Evolutionary conservation across 371 early-diverging fungal species (phyloP).

Genomic region (Mortierella sp.): DNA sequence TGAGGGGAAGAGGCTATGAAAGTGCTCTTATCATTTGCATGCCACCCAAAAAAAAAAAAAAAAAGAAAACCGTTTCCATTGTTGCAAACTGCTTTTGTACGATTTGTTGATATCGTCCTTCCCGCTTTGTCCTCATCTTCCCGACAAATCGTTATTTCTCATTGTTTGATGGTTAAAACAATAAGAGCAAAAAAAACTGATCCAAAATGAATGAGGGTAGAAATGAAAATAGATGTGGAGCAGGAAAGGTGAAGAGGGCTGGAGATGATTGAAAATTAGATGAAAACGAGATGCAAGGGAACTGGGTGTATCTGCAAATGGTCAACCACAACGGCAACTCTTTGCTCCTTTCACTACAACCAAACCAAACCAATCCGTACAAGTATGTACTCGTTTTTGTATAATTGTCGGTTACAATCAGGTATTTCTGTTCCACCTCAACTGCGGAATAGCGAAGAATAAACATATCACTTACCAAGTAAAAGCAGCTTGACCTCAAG

Average conservation of each 20-base stretch:
- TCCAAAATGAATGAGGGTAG: too few relatives aligned
- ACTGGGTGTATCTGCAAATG: not conserved
- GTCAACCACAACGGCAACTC: not conserved
- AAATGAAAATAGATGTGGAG: slow-evolving; percentile 1
- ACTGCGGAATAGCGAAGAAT: too few relatives aligned
- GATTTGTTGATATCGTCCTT: not conserved
- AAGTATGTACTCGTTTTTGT: too few relatives aligned
- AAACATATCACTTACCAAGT: slow-evolving; percentile 27
- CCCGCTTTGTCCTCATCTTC: not conserved
- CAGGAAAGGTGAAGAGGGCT: not conserved
- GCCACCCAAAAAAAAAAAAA: not conserved
- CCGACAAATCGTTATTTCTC: not conserved
- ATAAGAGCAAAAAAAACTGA: not conserved
- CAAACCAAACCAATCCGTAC: too few relatives aligned
- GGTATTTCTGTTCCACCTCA: too few relatives aligned
- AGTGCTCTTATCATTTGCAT: too few relatives aligned
- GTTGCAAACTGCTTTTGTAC: too few relatives aligned
- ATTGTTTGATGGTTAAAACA: not conserved
- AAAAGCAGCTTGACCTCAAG: slow-evolving; percentile 50
- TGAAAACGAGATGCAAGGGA: not conserved
- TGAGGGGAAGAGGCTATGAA: not conserved
- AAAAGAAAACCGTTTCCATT: not conserved
- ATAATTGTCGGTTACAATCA: too few relatives aligned
- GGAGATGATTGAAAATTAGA: not conserved
- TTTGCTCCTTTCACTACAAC: not conserved